Evolutionary conservation across 257 asterid genomes (phyloP), one percentile per base, ranked within the genome.

Genomic region (Jacaranda mimosifolia): DNA sequence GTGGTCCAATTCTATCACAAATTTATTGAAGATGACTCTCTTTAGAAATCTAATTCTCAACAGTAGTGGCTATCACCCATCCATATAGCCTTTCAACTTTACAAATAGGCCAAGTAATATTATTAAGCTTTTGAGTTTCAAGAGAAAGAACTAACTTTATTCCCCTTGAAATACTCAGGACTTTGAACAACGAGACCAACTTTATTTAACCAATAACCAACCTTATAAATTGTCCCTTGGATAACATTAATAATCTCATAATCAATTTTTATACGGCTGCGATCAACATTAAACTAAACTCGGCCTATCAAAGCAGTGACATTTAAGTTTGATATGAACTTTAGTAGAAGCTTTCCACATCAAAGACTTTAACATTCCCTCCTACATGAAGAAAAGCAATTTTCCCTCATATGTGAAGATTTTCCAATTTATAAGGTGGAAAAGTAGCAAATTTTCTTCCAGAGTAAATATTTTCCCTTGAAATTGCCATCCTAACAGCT

Each of bases 21-120:
- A 83, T 21, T 72, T 82, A 35, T 14, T 69, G 46, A 76, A 83
- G 45, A 82, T 73, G 7, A 83, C 70, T 43, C 85, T 53, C 53
- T 68, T 65, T 1, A 85, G 87, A 21, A 76, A 56, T 21, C 79
- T 85, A 64, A 83, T 55, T 68, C 70, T 72, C 73, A 77, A 32
- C 4, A 69, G 5, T 12, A 3, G 79, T 77, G 4, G 83, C 75
- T 15, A 80, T 10, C 26, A 72, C 78, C 82, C 80, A 83, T 53
- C 87, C 87, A 42, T 80, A 85, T 0, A 85, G 84, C 18, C 4
- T 73, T 48, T 49, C 8, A 5, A 38, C 79, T 11, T 40, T 3
- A 18, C 72, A 71, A 4, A 85, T 80, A 3, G 87, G 87, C 87
- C 87, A 83, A 17, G 70, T 75, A n/a, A 83, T 52, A 45, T 1